Conservation (phyloP, 306 rosid species). For the Acacia melanoxylon region DNA sequence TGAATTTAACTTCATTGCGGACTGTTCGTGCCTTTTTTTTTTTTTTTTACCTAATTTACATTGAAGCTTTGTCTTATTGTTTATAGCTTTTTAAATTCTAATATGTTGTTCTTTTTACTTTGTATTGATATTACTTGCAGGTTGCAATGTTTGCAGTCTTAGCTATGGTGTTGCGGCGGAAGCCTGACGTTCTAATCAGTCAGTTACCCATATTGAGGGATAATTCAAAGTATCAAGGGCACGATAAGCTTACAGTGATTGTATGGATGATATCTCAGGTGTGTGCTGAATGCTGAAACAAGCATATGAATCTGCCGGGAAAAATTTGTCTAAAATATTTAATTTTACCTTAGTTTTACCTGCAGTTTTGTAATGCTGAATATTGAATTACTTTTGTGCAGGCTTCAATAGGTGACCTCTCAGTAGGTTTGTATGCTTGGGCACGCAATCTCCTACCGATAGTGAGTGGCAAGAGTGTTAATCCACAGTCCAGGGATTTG, state of each 20-base stretch:
- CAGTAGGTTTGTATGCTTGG: conserved; percentile 90
- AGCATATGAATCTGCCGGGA: not conserved
- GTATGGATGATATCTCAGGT: conserved; percentile 90
- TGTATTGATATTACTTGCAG: conserved; percentile 45
- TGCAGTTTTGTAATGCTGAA: conserved; percentile 26
- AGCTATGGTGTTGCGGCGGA: conserved; percentile 83
- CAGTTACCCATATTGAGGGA: conserved; percentile 71
- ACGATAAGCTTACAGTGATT: conserved; percentile 81
- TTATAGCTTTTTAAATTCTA: conserved; percentile 20
- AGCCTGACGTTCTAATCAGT: conserved; percentile 70
- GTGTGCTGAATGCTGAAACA: conserved; percentile 28
- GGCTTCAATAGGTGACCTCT: conserved; percentile 79
- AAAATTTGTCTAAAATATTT: not conserved
- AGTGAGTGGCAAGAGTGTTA: conserved; percentile 65
- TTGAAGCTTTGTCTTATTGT: conserved; percentile 24
- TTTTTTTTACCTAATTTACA: not conserved
- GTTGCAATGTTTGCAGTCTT: conserved; percentile 83
- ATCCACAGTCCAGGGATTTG: conserved; percentile 89
- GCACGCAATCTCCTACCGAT: conserved; percentile 74
- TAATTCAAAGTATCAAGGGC: conserved; percentile 79
- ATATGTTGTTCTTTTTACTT: not conserved
- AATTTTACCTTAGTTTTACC: not conserved
- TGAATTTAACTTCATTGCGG: not conserved
- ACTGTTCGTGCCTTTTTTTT: not conserved
- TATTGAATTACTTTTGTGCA: conserved; percentile 32